phyloP scores from a whole-genome alignment of 345 rosid species.

The Salix dunnii region DNA sequence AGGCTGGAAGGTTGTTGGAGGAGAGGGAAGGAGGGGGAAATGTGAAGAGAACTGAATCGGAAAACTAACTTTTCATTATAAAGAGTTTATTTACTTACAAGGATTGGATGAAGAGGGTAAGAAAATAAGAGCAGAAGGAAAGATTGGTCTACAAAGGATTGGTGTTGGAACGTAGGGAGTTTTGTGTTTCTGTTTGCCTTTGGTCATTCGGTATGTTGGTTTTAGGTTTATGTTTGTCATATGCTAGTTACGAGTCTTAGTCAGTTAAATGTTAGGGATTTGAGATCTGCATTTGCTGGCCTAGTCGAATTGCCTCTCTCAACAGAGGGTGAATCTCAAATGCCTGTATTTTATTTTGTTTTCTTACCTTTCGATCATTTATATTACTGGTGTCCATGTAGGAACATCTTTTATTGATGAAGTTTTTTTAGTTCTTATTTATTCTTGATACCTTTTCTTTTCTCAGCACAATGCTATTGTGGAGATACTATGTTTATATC shows the following conservation, averaged over 20 bases:
- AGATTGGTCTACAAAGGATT: not conserved
- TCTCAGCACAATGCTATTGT: not conserved
- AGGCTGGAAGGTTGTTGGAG: slow-evolving; percentile 77
- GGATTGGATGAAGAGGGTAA: slow-evolving; percentile 18
- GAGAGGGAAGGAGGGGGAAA: slow-evolving; percentile 63
- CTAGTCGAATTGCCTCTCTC: not conserved
- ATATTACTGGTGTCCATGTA: slow-evolving; percentile 7
- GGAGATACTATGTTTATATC: not conserved
- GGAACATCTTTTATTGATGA: slow-evolving; percentile 10
- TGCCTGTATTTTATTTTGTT: slow-evolving; percentile 5
- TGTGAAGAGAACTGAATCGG: slow-evolving; percentile 55
- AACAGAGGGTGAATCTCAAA: not conserved
- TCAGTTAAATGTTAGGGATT: slow-evolving; percentile 5
- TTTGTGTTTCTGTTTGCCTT: slow-evolving; percentile 4
- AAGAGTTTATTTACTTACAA: not conserved
- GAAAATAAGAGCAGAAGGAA: slow-evolving; percentile 27
- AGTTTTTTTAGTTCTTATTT: not conserved
- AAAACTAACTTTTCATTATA: slow-evolving; percentile 31
- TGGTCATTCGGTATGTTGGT: slow-evolving; percentile 21
- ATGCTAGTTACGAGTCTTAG: slow-evolving; percentile 20
- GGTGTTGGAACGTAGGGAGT: not conserved
- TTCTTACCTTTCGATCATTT: not conserved
- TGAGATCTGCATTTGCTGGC: not conserved
- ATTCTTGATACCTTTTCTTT: not conserved
- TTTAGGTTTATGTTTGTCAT: slow-evolving; percentile 12